A percentile compares a stretch with the other conserved stretches of the same genome.
Evolutionary conservation across 2,329 filamentous ascomycete genomes (phyloP).

Genomic region (Plenodomus biglobosus): DNA sequence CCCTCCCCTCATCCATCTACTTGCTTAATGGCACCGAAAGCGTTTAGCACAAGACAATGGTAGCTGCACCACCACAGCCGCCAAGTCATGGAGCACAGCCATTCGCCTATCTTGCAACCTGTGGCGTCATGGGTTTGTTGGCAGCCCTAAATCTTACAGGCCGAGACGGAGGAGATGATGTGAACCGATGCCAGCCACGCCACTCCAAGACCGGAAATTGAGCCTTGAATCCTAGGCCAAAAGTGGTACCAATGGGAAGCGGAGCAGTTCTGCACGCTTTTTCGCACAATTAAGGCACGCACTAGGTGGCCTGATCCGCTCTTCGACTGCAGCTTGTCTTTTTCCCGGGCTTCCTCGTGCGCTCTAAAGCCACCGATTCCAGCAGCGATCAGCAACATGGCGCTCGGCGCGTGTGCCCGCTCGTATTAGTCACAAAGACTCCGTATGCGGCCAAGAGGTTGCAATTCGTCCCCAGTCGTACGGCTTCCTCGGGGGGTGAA

Average conservation of each 20-base stretch:
- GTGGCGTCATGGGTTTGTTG: conserved; percentile 36
- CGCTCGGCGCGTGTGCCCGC: conserved; percentile 10
- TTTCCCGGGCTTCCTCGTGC: conserved; percentile 27
- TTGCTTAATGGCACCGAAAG: conserved; percentile 17
- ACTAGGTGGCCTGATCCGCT: conserved; percentile 23
- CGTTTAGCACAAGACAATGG: conserved; percentile 19
- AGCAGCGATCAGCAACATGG: conserved; percentile 28
- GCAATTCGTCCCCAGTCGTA: conserved; percentile 7
- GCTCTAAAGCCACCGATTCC: conserved; percentile 27
- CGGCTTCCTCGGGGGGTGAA: conserved; percentile 19
- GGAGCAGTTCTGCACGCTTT: conserved; percentile 21
- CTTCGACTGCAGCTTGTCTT: conserved; percentile 21
- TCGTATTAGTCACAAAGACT: conserved; percentile 4
- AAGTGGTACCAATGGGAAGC: conserved; percentile 21
- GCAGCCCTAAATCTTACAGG: conserved; percentile 17
- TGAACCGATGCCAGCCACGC: conserved; percentile 36
- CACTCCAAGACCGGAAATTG: conserved; percentile 27
- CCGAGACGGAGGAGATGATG: conserved; percentile 21
- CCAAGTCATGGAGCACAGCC: conserved; percentile 31
- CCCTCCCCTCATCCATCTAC: conserved; percentile 13
- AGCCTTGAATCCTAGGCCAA: conserved; percentile 22
- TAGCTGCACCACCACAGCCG: conserved; percentile 30
- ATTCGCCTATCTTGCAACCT: conserved; percentile 34
- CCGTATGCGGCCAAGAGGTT: conserved; percentile 20
- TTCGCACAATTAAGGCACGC: conserved; percentile 15